Evolutionary conservation across 2,329 filamentous ascomycete species (phyloP), one percentile per base, ranked within the genome.

Genomic region (Ophiostoma australiae): DNA sequence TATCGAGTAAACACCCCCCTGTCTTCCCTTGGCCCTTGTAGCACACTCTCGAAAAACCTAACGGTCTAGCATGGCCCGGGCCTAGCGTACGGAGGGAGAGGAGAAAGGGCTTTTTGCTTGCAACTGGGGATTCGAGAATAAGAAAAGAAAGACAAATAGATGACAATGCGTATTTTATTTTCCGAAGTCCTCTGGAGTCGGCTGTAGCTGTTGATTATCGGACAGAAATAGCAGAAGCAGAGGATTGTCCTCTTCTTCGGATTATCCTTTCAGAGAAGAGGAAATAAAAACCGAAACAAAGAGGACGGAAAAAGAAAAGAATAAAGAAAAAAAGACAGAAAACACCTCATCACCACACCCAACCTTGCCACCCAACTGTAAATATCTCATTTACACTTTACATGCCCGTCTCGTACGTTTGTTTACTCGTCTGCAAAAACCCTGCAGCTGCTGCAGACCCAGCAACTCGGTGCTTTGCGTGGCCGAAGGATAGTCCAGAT

Each of bases 21-120:
- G 63, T 66, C 63, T 31, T 66, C 66, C 66, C 2, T 48, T 67
- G 39, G 20, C 66, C 66, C 35, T 67, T 13, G 63, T 66, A 6
- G 20, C 61, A 37, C 27, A 31, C 17, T 23, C 33, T 65, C 31
- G 6, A 37, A 35, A 37, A 10, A 15, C 10, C 52, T 13, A 66
- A 66, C 63, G 63, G 66, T 48, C 66, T 67, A 39, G 35, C 10
- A 33, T 67, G 66, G 66, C 23, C 66, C 66, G 66, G 66, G 66
- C 66, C 66, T 67, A 67, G 66, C 66, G 66, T 67, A 67, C 23
- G 55, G 65, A 68, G 67, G 15, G 70, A 61, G 17, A 37, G 27
- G 61, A 65, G 27, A 63, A 27, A 63, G 67, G 68, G 44, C 27
- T 37, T 48, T 17, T 17, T 44, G 41, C 15, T n/a, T 20, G 39